These are phyloP conservation scores for Rosa chinensis DNA, from an alignment of 306 rosid genomes.

Conservation along the genomic window DNA sequence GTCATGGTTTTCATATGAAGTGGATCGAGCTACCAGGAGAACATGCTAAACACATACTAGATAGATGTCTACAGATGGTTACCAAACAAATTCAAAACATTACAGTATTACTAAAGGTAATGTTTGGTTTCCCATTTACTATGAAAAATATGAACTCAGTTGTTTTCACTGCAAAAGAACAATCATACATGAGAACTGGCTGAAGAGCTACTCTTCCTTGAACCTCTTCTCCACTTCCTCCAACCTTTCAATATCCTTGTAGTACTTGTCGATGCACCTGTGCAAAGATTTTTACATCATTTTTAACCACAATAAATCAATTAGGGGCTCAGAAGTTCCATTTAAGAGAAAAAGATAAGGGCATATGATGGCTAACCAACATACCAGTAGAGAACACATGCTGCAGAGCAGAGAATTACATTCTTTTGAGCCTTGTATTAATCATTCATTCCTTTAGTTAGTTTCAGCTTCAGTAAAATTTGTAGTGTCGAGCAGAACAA, in stretches of 20 bases:
- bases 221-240: constrained; percentile 89
- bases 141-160: background rate
- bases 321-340: background rate
- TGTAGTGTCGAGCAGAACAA: too few relatives aligned
- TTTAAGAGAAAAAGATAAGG: background rate
- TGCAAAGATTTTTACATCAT: constrained; percentile 20
- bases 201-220: constrained; percentile 58
- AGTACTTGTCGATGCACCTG: constrained; percentile 70
- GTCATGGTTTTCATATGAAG: background rate
- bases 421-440: constrained; percentile 90
- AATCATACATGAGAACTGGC: background rate
- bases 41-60: constrained; percentile 4
- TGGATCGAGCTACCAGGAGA: constrained; percentile 3
- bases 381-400: constrained; percentile 92
- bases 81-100: background rate
- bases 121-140: background rate
- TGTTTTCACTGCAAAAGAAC: background rate
- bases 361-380: constrained; percentile 14
- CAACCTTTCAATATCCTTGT: constrained; percentile 70
- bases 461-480: too few relatives aligned
- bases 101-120: background rate
- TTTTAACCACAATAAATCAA: background rate
- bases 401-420: constrained; percentile 68
- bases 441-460: too few relatives aligned
- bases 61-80: constrained; percentile 3